These are phyloP conservation scores for Diaporthe vaccinii DNA, from an alignment of 2,329 filamentous ascomycete species.

Conservation along the genomic window DNA sequence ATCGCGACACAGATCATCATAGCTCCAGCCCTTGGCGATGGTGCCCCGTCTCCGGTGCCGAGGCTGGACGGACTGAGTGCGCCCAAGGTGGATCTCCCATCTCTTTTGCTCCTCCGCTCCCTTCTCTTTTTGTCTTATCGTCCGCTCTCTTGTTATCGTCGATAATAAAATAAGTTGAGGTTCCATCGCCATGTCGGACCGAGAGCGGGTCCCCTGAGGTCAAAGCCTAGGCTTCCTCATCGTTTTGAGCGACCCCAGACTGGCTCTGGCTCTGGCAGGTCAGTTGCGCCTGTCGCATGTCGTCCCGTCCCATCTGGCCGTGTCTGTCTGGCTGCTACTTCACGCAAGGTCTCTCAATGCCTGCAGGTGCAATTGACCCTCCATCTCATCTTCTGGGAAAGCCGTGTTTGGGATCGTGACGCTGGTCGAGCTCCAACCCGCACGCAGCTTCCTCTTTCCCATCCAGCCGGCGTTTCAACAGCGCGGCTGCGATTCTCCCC, in stretches of 20 bases:
- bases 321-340: background rate
- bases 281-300: background rate
- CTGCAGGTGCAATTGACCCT: background rate
- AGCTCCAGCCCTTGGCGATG: background rate
- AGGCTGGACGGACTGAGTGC: conserved; percentile 5
- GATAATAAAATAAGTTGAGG: conserved; percentile 7
- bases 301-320: background rate
- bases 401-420: conserved; percentile 12
- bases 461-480: background rate
- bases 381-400: background rate
- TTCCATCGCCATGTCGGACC: conserved; percentile 27
- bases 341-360: conserved; percentile 17
- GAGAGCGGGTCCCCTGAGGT: conserved; percentile 6
- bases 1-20: background rate
- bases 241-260: conserved; percentile 1
- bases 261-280: background rate
- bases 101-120: background rate
- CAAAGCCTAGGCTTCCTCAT: conserved; percentile 13
- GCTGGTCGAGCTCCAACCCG: background rate
- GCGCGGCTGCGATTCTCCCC: background rate
- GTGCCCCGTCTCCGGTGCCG: conserved; percentile 11
- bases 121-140: conserved; percentile 3
- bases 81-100: conserved; percentile 15
- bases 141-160: conserved; percentile 14
- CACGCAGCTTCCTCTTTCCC: background rate